phyloP scores from a whole-genome alignment of 345 rosid species.

The Populus ilicifolia region DNA sequence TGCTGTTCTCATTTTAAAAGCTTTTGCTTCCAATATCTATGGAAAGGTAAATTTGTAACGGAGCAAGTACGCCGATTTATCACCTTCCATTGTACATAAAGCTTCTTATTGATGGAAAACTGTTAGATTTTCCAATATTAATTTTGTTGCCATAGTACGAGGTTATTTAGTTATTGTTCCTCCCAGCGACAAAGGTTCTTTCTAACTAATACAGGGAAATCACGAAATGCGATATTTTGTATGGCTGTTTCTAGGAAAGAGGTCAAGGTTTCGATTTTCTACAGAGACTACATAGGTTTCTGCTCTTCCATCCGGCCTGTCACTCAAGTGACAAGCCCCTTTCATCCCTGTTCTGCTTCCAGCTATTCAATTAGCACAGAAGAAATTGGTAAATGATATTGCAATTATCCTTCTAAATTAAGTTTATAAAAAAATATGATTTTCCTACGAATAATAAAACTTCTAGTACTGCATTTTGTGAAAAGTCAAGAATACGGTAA shows the following conservation, averaged over 20 bases:
- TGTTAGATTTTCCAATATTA: neutral
- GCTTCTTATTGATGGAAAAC: slow-evolving; percentile 1
- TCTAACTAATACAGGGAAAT: neutral
- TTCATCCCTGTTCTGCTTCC: neutral
- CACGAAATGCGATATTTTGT: no score
- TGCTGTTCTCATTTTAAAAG: neutral
- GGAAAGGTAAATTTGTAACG: slow-evolving; percentile 13
- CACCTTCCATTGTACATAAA: slow-evolving; percentile 14
- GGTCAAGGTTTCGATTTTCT: neutral
- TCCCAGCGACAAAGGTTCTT: neutral
- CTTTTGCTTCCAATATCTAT: slow-evolving; percentile 6
- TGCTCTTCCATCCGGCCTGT: neutral
- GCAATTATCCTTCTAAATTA: neutral
- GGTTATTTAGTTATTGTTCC: neutral
- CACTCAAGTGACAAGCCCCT: neutral
- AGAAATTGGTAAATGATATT: neutral
- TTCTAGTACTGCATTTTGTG: neutral
- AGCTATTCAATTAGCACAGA: neutral
- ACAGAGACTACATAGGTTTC: neutral
- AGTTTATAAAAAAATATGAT: no score
- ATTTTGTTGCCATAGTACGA: neutral
- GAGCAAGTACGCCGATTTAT: slow-evolving; percentile 5
- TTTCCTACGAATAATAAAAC: neutral
- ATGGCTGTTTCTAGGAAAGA: neutral
- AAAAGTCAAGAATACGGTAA: neutral